Evolutionary conservation across 2,329 filamentous ascomycete genomes (phyloP), one percentile per base, ranked within the genome.

Genomic region (Fusarium staphyleae): DNA sequence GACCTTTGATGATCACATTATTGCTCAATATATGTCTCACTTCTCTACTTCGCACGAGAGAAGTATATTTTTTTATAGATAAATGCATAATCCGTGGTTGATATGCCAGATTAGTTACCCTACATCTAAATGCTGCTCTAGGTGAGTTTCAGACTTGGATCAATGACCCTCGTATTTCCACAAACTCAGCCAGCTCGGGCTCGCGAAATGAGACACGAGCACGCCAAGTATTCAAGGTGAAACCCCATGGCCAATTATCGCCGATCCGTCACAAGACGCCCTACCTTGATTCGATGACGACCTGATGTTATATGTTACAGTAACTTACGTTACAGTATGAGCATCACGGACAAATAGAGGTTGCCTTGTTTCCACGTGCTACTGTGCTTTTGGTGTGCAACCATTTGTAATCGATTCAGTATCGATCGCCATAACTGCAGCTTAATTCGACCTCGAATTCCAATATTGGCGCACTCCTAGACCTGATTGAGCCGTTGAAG

Each of bases 401-500:
- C 28, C 28, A 30, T 30, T n/a, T 13, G 28, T 30, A 13, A 30
- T 30, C 28, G 11, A 30, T 30, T n/a, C 8, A 12, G 13, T 30
- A 33, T 18, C 26, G 33, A 32, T 43, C 18, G 53, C 48, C 55
- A 53, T 42, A 13, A 30, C 30, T 40, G 15, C 15, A 42, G 9
- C 39, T 14, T 41, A 22, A 22, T 29, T 22, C 37, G 9, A 29
- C 37, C 26, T 30, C 28, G 12, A 12, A 4, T 30, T 30, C 28
- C 12, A 30, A 5, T 30, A 30, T 13, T 12, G 28, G 11, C 13
- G 28, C 28, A 30, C 22, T 8, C 12, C 53, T 57, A 57, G 43
- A 14, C 55, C 48, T 14, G 30, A 57, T 57, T 28, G 28, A 57
- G 55, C 26, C 33, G 32, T 57, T 15, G 44, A 40, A 53, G 29